Evolutionary conservation across 2,329 filamentous ascomycete genomes (phyloP).

Genomic region (Ustilaginoidea virens): DNA sequence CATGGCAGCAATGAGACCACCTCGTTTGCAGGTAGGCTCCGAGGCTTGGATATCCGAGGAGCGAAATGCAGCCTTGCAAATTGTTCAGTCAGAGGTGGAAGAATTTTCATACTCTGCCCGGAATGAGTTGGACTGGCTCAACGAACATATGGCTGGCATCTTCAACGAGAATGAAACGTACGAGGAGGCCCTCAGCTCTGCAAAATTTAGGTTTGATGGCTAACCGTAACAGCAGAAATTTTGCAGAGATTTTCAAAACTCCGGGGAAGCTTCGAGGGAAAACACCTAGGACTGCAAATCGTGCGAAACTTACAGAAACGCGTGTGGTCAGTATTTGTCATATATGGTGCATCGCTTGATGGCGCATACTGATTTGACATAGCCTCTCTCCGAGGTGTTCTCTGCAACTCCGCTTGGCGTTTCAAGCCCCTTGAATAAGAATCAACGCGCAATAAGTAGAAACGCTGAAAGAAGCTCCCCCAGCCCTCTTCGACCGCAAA

Average conservation of each 20-base stretch:
- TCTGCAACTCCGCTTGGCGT: conserved; percentile 41
- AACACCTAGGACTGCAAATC: conserved; percentile 58
- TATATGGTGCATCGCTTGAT: conserved; percentile 2
- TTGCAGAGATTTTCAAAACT: conserved; percentile 92
- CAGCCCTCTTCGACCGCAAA: conserved; percentile 18
- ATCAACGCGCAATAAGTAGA: no score
- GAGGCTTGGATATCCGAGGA: conserved; percentile 76
- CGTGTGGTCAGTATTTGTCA: conserved; percentile 48
- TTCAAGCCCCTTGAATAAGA: conserved; percentile 27
- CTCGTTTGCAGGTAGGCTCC: conserved; percentile 61
- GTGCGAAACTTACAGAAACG: conserved; percentile 37
- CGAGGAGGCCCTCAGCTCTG: conserved; percentile 7
- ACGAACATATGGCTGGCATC: conserved; percentile 94
- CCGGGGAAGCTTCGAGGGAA: conserved; percentile 71
- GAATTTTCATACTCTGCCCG: conserved; percentile 86
- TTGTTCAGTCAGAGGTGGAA: conserved; percentile 70
- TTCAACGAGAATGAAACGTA: conserved; percentile 80
- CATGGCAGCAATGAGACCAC: conserved; percentile 33
- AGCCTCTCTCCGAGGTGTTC: conserved; percentile 47
- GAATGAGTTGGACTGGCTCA: conserved; percentile 95
- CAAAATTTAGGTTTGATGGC: not conserved
- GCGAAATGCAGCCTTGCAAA: conserved; percentile 58
- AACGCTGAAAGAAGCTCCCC: conserved; percentile 16
- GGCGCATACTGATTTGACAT: conserved; percentile 11
- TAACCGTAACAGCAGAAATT: conserved; percentile 46